phyloP scores from a whole-genome alignment of 169 alveolate genomes.

The Cryptosporidium sp. region DNA sequence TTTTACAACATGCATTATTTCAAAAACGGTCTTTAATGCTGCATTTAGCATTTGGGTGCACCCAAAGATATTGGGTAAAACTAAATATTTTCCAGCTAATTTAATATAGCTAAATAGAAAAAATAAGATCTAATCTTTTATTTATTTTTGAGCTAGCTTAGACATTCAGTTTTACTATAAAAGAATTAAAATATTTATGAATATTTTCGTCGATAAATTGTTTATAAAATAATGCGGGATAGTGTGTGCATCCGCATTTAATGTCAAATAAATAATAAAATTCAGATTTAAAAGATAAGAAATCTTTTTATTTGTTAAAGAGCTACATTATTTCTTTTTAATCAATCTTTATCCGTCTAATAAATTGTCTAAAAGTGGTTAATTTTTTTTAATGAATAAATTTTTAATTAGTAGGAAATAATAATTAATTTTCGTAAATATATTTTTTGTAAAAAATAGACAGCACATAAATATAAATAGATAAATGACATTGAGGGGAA shows the following conservation, averaged over 20 bases:
- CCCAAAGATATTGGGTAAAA: background rate
- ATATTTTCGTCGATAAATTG: background rate
- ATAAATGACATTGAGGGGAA: background rate
- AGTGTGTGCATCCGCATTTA: background rate
- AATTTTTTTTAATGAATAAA: background rate
- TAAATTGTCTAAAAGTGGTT: background rate
- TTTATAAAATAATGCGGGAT: background rate
- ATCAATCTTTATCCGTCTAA: no score
- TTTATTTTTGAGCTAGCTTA: no score
- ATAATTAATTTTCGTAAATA: background rate
- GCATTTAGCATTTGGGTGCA: background rate
- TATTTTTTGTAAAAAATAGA: background rate
- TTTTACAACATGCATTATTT: background rate
- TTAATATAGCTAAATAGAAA: no score
- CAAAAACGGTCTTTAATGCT: background rate
- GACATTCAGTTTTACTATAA: no score
- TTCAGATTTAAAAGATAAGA: no score
- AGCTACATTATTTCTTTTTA: no score
- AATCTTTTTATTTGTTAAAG: no score
- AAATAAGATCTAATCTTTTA: no score
- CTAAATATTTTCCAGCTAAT: no score
- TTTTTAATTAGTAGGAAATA: background rate
- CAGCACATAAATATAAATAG: background rate
- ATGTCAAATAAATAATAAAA: background rate
- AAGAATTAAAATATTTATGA: no score